A percentile compares a stretch with the other conserved stretches of the same genome.
phyloP scores from a whole-genome alignment of 768 basidiomycete species.

The Pleurotus giganteus region DNA sequence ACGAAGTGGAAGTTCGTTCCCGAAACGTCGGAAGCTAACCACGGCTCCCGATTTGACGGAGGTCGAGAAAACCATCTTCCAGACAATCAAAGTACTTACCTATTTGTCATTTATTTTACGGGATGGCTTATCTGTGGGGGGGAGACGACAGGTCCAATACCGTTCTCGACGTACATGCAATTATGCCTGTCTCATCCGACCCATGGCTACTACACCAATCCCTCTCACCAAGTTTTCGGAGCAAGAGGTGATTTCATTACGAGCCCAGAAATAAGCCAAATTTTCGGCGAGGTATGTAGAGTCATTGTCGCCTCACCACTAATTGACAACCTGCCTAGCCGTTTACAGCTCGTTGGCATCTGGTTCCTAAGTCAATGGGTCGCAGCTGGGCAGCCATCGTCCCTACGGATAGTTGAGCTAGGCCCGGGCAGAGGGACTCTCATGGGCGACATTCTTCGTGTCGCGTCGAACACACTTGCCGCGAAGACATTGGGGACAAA shows the following conservation, averaged over 20 bases:
- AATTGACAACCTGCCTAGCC: constrained; percentile 14
- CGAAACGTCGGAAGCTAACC: constrained; percentile 5
- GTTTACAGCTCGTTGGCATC: constrained; percentile 72
- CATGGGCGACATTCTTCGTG: constrained; percentile 85
- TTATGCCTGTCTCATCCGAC: constrained; percentile 87
- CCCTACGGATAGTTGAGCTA: constrained; percentile 80
- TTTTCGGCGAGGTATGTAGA: constrained; percentile 89
- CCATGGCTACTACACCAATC: constrained; percentile 89
- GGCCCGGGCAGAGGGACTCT: constrained; percentile 94
- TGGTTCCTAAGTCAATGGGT: constrained; percentile 85
- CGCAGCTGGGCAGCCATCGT: constrained; percentile 41
- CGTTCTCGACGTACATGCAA: constrained; percentile 89
- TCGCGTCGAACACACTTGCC: constrained; percentile 24
- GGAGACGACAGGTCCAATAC: constrained; percentile 86
- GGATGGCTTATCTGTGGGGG: constrained; percentile 2
- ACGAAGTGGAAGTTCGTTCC: not conserved
- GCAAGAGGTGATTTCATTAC: constrained; percentile 90
- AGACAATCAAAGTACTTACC: constrained; percentile 64
- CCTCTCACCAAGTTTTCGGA: constrained; percentile 76
- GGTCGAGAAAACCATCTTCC: constrained; percentile 65
- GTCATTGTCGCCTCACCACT: constrained; percentile 9
- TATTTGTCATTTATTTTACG: not conserved
- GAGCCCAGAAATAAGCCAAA: constrained; percentile 93
- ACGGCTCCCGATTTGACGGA: constrained; percentile 24
- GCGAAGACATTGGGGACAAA: constrained; percentile 35